phyloP scores from a whole-genome alignment of 129 eudicot genomes.

The Chrysanthemum makinoi region DNA sequence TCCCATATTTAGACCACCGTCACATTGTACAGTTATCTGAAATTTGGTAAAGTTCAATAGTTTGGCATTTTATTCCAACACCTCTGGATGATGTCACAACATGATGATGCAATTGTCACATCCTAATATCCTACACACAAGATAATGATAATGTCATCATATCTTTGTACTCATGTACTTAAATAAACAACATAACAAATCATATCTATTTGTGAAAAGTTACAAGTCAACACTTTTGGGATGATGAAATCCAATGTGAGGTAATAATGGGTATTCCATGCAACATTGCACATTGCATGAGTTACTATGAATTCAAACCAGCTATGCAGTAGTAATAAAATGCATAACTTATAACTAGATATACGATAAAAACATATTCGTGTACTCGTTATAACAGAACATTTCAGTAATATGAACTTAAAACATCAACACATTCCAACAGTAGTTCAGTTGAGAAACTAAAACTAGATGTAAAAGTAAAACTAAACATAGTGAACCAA shows the following conservation, averaged over 20 bases:
- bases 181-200: background rate
- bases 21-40: too few species aligned
- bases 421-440: background rate
- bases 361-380: too few species aligned
- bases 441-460: background rate
- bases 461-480: background rate
- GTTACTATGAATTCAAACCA: too few species aligned
- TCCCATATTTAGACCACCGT: too few species aligned
- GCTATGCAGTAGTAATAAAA: too few species aligned
- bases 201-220: background rate
- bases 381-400: too few species aligned
- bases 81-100: background rate
- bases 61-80: background rate
- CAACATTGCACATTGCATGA: too few species aligned
- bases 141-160: conserved; percentile 5
- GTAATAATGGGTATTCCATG: too few species aligned
- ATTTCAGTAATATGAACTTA: too few species aligned
- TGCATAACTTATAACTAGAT: too few species aligned
- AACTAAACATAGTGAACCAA: conserved; percentile 6
- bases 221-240: background rate
- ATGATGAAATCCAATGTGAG: background rate
- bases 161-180: background rate
- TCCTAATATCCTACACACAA: background rate
- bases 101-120: conserved; percentile 7
- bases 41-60: too few species aligned